A percentile compares a stretch with the other conserved stretches of the same genome.
Conservation (phyloP, 108 stramenopile species). For the Discostella pseudostelligera region DNA sequence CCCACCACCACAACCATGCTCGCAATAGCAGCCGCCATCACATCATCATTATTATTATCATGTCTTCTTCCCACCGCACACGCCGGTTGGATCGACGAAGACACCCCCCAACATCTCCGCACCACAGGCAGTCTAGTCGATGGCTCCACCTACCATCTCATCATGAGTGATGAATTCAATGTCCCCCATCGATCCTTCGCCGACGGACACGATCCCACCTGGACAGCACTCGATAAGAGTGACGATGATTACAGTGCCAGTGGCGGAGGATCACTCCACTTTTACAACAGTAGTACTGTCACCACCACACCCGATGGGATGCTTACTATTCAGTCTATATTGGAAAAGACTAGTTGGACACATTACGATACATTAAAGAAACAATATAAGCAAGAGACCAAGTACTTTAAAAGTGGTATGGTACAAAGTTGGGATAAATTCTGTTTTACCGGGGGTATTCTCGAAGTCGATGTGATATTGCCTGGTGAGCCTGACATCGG, state of each 20-base stretch:
- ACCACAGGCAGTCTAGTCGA: conserved; percentile 77
- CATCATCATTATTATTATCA: too few species aligned
- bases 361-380: conserved; percentile 71
- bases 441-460: conserved; percentile 95
- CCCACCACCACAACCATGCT: background rate
- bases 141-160: conserved; percentile 69
- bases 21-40: too few species aligned
- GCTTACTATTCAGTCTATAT: conserved; percentile 72
- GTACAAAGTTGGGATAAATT: conserved; percentile 96
- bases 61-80: background rate
- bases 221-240: conserved; percentile 92
- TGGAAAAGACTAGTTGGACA: conserved; percentile 63
- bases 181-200: conserved; percentile 79
- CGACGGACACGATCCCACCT: conserved; percentile 92
- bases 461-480: conserved; percentile 90
- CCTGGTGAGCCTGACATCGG: conserved; percentile 83
- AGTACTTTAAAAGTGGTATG: conserved; percentile 86
- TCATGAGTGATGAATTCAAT: conserved; percentile 92
- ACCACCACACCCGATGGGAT: conserved; percentile 83
- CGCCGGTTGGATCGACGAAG: conserved; percentile 62
- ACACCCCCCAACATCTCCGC: conserved; percentile 66
- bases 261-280: conserved; percentile 92
- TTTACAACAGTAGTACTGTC: conserved; percentile 88
- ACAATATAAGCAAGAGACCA: conserved; percentile 58
- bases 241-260: conserved; percentile 82